These are phyloP conservation scores for Glarea lozoyensis DNA, from an alignment of 495 filamentous ascomycete species.

Conservation along the genomic window DNA sequence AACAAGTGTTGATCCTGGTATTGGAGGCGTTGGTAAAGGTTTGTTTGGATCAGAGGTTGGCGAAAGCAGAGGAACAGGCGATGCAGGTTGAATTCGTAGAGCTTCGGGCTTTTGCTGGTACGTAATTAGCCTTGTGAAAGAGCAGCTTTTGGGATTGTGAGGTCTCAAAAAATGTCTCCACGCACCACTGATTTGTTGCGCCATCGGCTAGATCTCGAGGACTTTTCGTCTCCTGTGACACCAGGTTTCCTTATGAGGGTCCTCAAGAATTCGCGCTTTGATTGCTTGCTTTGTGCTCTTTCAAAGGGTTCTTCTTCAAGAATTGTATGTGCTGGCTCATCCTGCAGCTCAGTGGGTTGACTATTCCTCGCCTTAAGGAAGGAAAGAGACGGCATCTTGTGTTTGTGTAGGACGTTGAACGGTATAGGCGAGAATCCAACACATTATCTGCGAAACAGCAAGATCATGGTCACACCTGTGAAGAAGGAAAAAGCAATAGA, in stretches of 20 bases:
- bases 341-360: slow-evolving; percentile 2
- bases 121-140: neutral
- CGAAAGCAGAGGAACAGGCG: no score
- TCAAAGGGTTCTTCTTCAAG: slow-evolving; percentile 12
- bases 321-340: neutral
- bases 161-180: no score
- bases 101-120: neutral
- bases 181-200: slow-evolving; percentile 21
- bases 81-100: neutral
- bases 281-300: slow-evolving; percentile 23
- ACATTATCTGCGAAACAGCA: no score
- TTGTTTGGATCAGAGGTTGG: slow-evolving; percentile 38
- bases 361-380: slow-evolving; percentile 13
- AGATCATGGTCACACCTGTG: no score
- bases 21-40: slow-evolving; percentile 41
- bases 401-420: no score
- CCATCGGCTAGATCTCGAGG: slow-evolving; percentile 18
- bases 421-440: no score
- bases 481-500: no score
- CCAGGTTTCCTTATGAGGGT: slow-evolving; percentile 22
- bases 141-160: no score
- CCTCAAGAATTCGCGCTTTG: slow-evolving; percentile 29
- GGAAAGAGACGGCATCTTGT: slow-evolving; percentile 21
- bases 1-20: slow-evolving; percentile 16
- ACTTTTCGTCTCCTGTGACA: slow-evolving; percentile 22